Conservation (phyloP, 805 yeast species). For the Kluyveromyces starmeri region DNA sequence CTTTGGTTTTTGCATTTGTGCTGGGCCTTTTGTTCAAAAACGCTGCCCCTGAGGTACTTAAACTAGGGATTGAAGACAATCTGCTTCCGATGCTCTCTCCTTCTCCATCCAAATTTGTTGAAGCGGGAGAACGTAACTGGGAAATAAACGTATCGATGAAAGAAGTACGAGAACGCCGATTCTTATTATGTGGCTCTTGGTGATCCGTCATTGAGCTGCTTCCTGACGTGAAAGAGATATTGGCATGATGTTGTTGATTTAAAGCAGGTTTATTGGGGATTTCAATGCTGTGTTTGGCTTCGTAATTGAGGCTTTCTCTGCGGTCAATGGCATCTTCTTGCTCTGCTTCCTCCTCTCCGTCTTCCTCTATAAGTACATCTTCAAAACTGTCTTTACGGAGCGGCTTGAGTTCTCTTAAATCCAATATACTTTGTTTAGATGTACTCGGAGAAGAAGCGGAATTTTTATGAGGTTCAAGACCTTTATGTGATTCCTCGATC, state of each 20-base stretch:
- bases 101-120: slow-evolving; percentile 10
- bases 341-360: slow-evolving; percentile 9
- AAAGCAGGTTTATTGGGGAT: too few species aligned
- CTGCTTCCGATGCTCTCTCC: slow-evolving; percentile 6
- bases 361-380: slow-evolving; percentile 9
- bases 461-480: too few species aligned
- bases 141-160: slow-evolving; percentile 28
- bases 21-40: not conserved
- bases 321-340: slow-evolving; percentile 19
- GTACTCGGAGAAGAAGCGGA: too few species aligned
- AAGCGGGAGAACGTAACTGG: slow-evolving; percentile 17
- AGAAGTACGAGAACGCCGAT: slow-evolving; percentile 20
- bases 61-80: slow-evolving; percentile 8
- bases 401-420: too few species aligned
- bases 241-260: too few species aligned
- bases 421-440: too few species aligned
- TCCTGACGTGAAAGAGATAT: too few species aligned
- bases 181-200: slow-evolving; percentile 8
- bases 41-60: slow-evolving; percentile 6
- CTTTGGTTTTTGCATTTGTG: not conserved
- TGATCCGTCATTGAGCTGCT: too few species aligned
- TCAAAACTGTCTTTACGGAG: too few species aligned
- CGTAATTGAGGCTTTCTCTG: not conserved
- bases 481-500: not conserved
- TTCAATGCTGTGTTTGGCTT: not conserved